These are phyloP conservation scores for Sclerotinia trifoliorum DNA, from an alignment of 2,329 filamentous ascomycete genomes.

Conservation along the genomic window DNA sequence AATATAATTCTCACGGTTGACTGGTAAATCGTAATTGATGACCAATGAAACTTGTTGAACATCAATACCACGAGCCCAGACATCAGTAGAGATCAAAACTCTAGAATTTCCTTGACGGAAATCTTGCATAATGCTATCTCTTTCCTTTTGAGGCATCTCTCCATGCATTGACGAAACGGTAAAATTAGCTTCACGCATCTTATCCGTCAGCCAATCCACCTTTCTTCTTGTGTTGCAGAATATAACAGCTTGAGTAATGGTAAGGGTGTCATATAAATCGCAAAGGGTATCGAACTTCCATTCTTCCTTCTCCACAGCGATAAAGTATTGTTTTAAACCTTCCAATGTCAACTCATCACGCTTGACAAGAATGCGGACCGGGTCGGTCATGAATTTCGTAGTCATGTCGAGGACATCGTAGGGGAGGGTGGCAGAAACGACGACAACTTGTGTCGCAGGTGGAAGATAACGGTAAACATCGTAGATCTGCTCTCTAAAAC, in stretches of 20 bases:
- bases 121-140: slow-evolving; percentile 98
- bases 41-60: slow-evolving; percentile 97
- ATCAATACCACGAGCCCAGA: slow-evolving; percentile 97
- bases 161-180: slow-evolving; percentile 99
- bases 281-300: slow-evolving; percentile 99
- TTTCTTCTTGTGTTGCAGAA: slow-evolving; percentile 99
- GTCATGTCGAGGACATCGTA: slow-evolving; percentile 99
- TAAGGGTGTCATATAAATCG: slow-evolving; percentile 97
- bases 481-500: slow-evolving; percentile 98
- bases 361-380: slow-evolving; percentile 94
- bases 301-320: slow-evolving; percentile 98
- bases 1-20: slow-evolving; percentile 99
- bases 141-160: slow-evolving; percentile 97
- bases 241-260: slow-evolving; percentile 97
- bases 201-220: slow-evolving; percentile 99
- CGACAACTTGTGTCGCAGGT: slow-evolving; percentile 95
- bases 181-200: slow-evolving; percentile 98
- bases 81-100: slow-evolving; percentile 94
- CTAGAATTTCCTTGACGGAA: slow-evolving; percentile 95
- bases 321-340: slow-evolving; percentile 98
- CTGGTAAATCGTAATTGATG: slow-evolving; percentile 98
- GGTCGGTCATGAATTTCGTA: slow-evolving; percentile 99
- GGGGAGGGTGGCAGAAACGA: slow-evolving; percentile 92
- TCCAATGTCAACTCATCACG: slow-evolving; percentile 97
- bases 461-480: slow-evolving; percentile 97